Conservation (phyloP, 805 yeast species). For the Debaryomyces hansenii region DNA sequence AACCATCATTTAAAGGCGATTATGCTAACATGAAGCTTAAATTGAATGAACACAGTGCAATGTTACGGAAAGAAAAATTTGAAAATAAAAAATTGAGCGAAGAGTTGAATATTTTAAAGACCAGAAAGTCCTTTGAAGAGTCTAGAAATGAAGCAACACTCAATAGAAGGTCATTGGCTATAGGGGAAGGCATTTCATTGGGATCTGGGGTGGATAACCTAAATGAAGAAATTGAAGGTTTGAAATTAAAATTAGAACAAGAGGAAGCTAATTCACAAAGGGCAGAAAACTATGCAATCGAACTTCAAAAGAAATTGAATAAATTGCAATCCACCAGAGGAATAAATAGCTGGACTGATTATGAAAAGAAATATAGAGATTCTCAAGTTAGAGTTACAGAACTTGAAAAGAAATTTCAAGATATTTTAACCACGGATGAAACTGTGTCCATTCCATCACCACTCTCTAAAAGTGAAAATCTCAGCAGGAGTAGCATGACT, state of each 20-base stretch:
- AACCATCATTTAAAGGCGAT: conserved; percentile 39
- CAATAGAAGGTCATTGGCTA: conserved; percentile 31
- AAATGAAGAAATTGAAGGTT: conserved; percentile 47
- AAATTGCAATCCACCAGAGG: conserved; percentile 43
- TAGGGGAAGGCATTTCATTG: conserved; percentile 28
- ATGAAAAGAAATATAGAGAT: conserved; percentile 35
- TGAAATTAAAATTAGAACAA: conserved; percentile 49
- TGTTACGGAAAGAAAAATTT: conserved; percentile 46
- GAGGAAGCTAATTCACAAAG: conserved; percentile 52
- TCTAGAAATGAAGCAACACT: conserved; percentile 26
- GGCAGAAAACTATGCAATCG: conserved; percentile 50
- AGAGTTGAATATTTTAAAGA: conserved; percentile 59
- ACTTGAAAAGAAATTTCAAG: conserved; percentile 30
- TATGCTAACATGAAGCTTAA: conserved; percentile 50
- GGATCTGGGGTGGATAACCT: conserved; percentile 12
- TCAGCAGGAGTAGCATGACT: conserved; percentile 24
- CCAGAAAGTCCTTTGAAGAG: conserved; percentile 65
- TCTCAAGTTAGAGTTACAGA: conserved; percentile 32
- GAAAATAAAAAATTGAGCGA: conserved; percentile 49
- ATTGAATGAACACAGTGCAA: conserved; percentile 52
- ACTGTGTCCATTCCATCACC: conserved; percentile 6
- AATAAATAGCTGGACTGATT: conserved; percentile 30
- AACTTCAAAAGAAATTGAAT: conserved; percentile 42
- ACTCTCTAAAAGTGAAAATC: conserved; percentile 35
- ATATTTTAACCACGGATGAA: conserved; percentile 16